A percentile compares a stretch with the other conserved stretches of the same genome.
Conservation (phyloP, 257 asterid species). For the Nicotiana noctiflora region DNA sequence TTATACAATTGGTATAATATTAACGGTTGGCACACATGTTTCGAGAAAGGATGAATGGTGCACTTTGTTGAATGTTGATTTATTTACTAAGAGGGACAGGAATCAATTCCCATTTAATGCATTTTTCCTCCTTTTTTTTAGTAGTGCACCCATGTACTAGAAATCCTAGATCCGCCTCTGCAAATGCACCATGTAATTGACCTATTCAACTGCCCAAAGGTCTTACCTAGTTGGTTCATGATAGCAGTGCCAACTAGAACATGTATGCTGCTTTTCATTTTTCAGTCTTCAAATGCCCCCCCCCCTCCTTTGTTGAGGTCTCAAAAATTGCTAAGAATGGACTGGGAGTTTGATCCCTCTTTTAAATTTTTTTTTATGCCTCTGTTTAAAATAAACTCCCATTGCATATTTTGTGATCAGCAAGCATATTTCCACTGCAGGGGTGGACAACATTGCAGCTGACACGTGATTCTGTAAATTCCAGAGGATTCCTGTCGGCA, state of each 20-base stretch:
- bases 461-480: conserved; percentile 48
- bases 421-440: conserved; percentile 30
- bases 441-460: conserved; percentile 77
- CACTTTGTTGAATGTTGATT: too few relatives aligned
- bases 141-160: too few relatives aligned
- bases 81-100: too few relatives aligned
- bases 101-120: too few relatives aligned
- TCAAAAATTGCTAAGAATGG: neutral
- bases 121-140: too few relatives aligned
- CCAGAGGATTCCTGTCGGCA: conserved; percentile 71
- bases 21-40: too few relatives aligned
- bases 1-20: too few relatives aligned
- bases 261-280: neutral
- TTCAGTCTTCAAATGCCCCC: too few relatives aligned
- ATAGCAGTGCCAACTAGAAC: neutral
- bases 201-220: neutral
- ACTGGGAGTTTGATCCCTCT: neutral
- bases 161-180: neutral
- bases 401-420: neutral
- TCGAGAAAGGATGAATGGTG: too few relatives aligned
- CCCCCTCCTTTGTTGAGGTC: too few relatives aligned
- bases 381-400: neutral
- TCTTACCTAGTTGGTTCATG: neutral
- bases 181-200: neutral
- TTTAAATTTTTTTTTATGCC: neutral